phyloP scores from a whole-genome alignment of 345 rosid genomes.

The Lepidium africanum region DNA sequence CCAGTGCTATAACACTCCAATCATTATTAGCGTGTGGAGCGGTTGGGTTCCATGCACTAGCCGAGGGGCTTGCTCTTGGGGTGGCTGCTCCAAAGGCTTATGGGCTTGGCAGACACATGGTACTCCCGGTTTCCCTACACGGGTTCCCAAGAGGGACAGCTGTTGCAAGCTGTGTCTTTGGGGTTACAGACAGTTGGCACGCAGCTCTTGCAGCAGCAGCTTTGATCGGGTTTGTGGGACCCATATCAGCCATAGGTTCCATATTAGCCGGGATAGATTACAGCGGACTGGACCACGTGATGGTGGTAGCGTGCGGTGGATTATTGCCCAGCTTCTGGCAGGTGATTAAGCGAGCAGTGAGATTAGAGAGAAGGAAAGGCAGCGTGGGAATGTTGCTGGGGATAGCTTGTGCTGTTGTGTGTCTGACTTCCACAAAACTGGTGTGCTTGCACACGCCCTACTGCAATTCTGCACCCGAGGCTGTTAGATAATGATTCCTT shows the following conservation, averaged over 20 bases:
- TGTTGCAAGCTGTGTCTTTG: conserved; percentile 92
- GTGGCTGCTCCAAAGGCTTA: conserved; percentile 99
- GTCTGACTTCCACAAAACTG: conserved; percentile 79
- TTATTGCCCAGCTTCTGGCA: conserved; percentile 65
- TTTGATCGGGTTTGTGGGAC: conserved; percentile 83
- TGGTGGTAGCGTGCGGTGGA: conserved; percentile 92
- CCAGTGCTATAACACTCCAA: conserved; percentile 74
- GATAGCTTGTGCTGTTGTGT: conserved; percentile 54
- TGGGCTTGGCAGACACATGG: conserved; percentile 91
- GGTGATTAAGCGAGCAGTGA: conserved; percentile 50
- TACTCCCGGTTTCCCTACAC: conserved; percentile 90
- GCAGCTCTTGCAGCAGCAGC: conserved; percentile 83
- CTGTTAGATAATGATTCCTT: conserved; percentile 42
- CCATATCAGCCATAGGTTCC: conserved; percentile 82
- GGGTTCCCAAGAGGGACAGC: conserved; percentile 97
- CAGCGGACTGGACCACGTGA: conserved; percentile 87
- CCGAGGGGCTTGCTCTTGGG: conserved; percentile 96
- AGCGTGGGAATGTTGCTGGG: conserved; percentile 63
- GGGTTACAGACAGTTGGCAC: conserved; percentile 94
- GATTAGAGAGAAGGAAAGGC: conserved; percentile 54
- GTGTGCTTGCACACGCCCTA: conserved; percentile 96
- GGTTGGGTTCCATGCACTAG: conserved; percentile 85
- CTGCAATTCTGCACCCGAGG: conserved; percentile 98
- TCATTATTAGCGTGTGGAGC: conserved; percentile 84
- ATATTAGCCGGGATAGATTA: conserved; percentile 89